Evolutionary conservation across 2,329 filamentous ascomycete genomes (phyloP).

Genomic region (Penicillium sp.): DNA sequence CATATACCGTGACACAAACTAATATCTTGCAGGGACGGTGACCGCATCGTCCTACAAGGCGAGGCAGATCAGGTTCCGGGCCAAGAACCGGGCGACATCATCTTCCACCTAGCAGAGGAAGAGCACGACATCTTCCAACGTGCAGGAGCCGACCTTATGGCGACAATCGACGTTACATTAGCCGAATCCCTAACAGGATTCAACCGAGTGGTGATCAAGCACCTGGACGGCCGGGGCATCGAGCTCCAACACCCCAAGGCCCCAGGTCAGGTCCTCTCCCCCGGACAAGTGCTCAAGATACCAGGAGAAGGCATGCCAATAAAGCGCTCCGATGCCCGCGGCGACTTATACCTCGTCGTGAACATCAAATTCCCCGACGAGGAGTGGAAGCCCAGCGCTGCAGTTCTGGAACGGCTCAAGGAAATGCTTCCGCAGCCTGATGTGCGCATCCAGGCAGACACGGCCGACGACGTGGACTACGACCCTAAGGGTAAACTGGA

Average conservation of each 20-base stretch:
- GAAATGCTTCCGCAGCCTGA: constrained; percentile 74
- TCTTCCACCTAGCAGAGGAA: constrained; percentile 85
- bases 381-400: constrained; percentile 78
- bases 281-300: constrained; percentile 84
- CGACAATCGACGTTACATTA: constrained; percentile 79
- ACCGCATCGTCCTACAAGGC: constrained; percentile 86
- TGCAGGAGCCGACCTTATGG: constrained; percentile 81
- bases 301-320: constrained; percentile 91
- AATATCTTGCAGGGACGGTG: constrained; percentile 64
- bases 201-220: constrained; percentile 85
- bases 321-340: constrained; percentile 81
- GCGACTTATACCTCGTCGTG: constrained; percentile 85
- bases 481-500: constrained; percentile 84
- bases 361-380: constrained; percentile 88
- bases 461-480: constrained; percentile 85
- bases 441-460: constrained; percentile 68
- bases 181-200: constrained; percentile 87
- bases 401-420: constrained; percentile 70
- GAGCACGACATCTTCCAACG: constrained; percentile 82
- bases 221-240: constrained; percentile 92
- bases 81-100: constrained; percentile 87
- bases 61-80: constrained; percentile 93
- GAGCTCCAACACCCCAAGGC: constrained; percentile 75
- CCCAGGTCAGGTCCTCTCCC: constrained; percentile 79
- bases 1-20: neutral